Conservation (phyloP, 495 filamentous ascomycete genomes). For the Parachaetomium inaequale region DNA sequence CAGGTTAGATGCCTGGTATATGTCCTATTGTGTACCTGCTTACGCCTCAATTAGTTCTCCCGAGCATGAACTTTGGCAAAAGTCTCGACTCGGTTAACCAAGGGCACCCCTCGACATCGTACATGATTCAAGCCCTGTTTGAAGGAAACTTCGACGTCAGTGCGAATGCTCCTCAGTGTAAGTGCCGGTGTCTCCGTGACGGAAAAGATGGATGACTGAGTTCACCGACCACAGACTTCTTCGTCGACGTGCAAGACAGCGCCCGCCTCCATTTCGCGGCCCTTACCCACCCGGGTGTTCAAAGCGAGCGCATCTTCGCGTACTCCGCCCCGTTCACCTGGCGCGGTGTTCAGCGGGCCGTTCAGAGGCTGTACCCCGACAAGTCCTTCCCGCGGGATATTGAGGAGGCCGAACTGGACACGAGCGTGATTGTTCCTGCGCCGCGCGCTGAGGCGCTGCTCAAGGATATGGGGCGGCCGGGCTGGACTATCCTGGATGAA, state of each 20-base stretch:
- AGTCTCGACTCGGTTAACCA: slow-evolving; percentile 32
- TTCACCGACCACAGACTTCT: slow-evolving; percentile 28
- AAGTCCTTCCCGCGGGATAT: slow-evolving; percentile 2
- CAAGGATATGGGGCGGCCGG: slow-evolving; percentile 26
- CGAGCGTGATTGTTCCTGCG: slow-evolving; percentile 31
- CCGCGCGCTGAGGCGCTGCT: slow-evolving; percentile 32
- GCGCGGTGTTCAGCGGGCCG: slow-evolving; percentile 32
- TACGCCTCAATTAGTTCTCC: slow-evolving; percentile 32
- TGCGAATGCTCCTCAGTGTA: slow-evolving; percentile 30
- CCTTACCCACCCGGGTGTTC: slow-evolving; percentile 39
- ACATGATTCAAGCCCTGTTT: slow-evolving; percentile 26
- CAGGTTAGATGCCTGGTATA: slow-evolving; percentile 2
- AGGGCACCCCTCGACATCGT: slow-evolving; percentile 28
- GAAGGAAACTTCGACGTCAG: slow-evolving; percentile 24
- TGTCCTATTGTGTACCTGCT: background rate
- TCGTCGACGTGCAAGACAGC: slow-evolving; percentile 48
- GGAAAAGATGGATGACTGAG: background rate
- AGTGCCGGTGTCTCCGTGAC: background rate
- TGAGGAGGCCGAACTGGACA: slow-evolving; percentile 20
- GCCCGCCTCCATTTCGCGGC: slow-evolving; percentile 47
- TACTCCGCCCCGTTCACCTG: slow-evolving; percentile 40
- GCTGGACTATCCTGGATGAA: slow-evolving; percentile 11
- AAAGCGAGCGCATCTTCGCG: slow-evolving; percentile 48
- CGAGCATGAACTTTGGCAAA: slow-evolving; percentile 39
- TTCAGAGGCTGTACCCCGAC: slow-evolving; percentile 31